Base-by-base conservation (phyloP, 805 yeast species). In the Pichia kluyveri region DNA sequence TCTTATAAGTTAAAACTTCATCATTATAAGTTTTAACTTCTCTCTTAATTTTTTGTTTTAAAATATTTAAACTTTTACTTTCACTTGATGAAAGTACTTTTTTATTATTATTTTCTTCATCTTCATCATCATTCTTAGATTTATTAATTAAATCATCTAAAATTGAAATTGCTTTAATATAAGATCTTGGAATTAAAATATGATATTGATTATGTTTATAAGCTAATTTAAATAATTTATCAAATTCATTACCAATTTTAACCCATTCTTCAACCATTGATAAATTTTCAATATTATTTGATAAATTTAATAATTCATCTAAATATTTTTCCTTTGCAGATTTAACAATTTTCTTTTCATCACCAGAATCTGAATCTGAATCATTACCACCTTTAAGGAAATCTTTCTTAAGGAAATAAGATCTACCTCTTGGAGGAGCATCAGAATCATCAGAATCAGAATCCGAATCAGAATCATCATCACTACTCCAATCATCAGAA, bases 301-400 rank as follows among this genome's bases (percentile, higher is more conserved):
- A 77, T 34, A 77, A 67, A 27, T 73, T 72, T 57, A 78, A 82
- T 70, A 93, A 77, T 66, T 93, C 99, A 62, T 89, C 97, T 57
- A 89, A 66, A 51, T 89, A 75, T 72, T 91, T 93, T 55, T 90
- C 98, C 69, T 84, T 87, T 46, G 97, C 96, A 50, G 93, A 82
- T 70, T 87, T 90, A 57, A 91, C 96, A 40, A 89, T 88, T 56
- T 83, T 85, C 64, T 80, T 83, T 60, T 82, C 86, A 51, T 77
- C 84, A 49, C 79, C 86, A 46, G 69, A 54, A 32, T 64, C 69
- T 11, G 62, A 61, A 44, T 66, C 71, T 37, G 60, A 60, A 54
- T 72, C 79, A 32, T 68, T 60, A 30, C 51, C 60, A 67, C 72
- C 62, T 57, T 75, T 76, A 51, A 71, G 59, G 56, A 72, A 73